phyloP scores from a whole-genome alignment of 192 early-diverging fungal genomes.

The Mortierella antarctica region DNA sequence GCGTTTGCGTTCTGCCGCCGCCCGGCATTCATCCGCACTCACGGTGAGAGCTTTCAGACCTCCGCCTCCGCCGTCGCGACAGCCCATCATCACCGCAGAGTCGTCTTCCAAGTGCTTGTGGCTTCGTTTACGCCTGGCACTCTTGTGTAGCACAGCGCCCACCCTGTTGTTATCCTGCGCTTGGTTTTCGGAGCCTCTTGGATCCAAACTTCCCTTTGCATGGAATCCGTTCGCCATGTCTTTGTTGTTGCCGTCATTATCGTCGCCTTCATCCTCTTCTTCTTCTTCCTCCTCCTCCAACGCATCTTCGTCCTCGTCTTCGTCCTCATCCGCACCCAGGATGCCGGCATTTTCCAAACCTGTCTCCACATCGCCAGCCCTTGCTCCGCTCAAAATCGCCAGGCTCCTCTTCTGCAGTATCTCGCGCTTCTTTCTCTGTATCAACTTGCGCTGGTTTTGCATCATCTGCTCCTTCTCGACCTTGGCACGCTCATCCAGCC shows the following conservation, averaged over 20 bases:
- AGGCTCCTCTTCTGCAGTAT: constrained; percentile 32
- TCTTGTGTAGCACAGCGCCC: constrained; percentile 6
- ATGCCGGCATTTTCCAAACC: constrained; percentile 2
- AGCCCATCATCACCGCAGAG: constrained; percentile 8
- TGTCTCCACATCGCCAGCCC: background rate
- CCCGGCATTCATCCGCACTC: constrained; percentile 2
- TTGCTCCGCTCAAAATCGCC: constrained; percentile 11
- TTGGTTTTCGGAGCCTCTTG: background rate
- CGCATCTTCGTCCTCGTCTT: constrained; percentile 18
- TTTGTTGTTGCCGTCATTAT: background rate
- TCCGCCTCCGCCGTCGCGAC: constrained; percentile 38
- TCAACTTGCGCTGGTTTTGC: constrained; percentile 15
- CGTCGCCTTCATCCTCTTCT: background rate
- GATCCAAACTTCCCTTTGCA: constrained; percentile 2
- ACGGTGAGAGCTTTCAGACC: constrained; percentile 32
- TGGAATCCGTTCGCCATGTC: background rate
- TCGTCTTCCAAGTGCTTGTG: too few relatives aligned
- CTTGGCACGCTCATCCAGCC: constrained; percentile 35
- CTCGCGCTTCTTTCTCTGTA: constrained; percentile 42
- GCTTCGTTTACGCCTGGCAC: too few relatives aligned
- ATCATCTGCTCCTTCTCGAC: constrained; percentile 11
- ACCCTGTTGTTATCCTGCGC: background rate
- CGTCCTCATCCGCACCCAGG: constrained; percentile 12
- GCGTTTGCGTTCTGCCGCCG: background rate
- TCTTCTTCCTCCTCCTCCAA: constrained; percentile 2